Conservation (phyloP, 2,329 filamentous ascomycete genomes). For the Trichophyton simii region DNA sequence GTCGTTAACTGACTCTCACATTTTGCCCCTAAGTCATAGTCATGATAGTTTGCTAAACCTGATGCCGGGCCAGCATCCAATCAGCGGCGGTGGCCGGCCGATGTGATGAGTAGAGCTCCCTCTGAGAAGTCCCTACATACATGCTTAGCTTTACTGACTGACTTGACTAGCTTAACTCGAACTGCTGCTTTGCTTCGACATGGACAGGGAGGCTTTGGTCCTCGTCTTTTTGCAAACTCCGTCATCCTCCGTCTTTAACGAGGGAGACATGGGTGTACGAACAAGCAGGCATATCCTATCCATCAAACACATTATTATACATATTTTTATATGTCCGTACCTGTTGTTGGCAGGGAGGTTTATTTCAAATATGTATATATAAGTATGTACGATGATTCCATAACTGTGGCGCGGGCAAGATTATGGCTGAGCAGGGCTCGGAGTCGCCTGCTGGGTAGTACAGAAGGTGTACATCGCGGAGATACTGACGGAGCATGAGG, state of each 20-base stretch:
- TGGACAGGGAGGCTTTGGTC: not conserved
- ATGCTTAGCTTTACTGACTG: not conserved
- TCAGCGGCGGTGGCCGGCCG: not conserved
- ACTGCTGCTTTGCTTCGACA: too few relatives aligned
- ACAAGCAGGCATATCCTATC: not conserved
- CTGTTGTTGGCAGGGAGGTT: not conserved
- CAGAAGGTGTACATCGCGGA: too few relatives aligned
- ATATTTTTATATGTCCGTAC: not conserved
- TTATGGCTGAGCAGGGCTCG: not conserved
- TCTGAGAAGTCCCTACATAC: not conserved
- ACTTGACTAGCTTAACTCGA: too few relatives aligned
- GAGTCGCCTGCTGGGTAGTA: too few relatives aligned
- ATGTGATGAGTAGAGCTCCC: conserved; percentile 1
- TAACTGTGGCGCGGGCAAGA: not conserved
- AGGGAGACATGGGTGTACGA: too few relatives aligned
- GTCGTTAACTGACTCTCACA: too few relatives aligned
- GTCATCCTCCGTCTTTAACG: too few relatives aligned
- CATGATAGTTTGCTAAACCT: too few relatives aligned
- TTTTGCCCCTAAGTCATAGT: not conserved
- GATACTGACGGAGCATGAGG: too few relatives aligned
- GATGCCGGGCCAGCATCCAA: not conserved
- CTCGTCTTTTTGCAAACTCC: not conserved
- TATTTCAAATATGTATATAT: not conserved
- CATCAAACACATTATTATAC: not conserved
- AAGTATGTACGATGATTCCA: not conserved